Evolutionary conservation across 208 protist genomes (phyloP).

Genomic region (Leishmania aethiopica): DNA sequence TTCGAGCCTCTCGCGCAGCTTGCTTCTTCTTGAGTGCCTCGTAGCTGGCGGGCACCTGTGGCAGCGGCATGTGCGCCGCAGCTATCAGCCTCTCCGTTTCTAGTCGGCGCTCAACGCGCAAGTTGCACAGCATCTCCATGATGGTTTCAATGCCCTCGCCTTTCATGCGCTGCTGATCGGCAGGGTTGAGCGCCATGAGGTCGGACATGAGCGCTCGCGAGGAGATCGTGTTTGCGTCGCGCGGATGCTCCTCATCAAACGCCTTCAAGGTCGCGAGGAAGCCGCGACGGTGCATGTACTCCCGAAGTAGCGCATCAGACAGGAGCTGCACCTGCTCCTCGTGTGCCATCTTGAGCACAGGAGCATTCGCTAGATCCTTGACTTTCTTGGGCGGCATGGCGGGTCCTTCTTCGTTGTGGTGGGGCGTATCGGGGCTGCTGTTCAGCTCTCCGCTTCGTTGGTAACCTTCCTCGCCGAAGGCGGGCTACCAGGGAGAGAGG

Average conservation of each 20-base stretch:
- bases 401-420: background rate
- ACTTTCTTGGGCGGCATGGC: constrained; percentile 65
- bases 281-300: constrained; percentile 92
- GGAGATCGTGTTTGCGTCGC: constrained; percentile 77
- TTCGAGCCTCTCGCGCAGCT: constrained; percentile 18
- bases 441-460: background rate
- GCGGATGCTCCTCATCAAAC: constrained; percentile 88
- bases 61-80: constrained; percentile 39
- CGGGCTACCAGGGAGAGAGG: background rate
- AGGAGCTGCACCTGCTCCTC: constrained; percentile 87
- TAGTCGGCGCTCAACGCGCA: constrained; percentile 73
- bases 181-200: constrained; percentile 69
- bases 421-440: background rate
- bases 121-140: constrained; percentile 90
- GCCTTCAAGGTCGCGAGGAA: constrained; percentile 79
- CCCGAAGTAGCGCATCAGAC: constrained; percentile 82
- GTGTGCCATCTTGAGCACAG: constrained; percentile 70
- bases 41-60: constrained; percentile 54
- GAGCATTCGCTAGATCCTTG: constrained; percentile 50
- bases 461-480: background rate
- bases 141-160: constrained; percentile 82
- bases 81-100: constrained; percentile 52
- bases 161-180: constrained; percentile 66
- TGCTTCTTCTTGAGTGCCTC: constrained; percentile 23
- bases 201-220: constrained; percentile 89